phyloP scores from a whole-genome alignment of 768 basidiomycete species.

The Neoboletus magnificus region DNA sequence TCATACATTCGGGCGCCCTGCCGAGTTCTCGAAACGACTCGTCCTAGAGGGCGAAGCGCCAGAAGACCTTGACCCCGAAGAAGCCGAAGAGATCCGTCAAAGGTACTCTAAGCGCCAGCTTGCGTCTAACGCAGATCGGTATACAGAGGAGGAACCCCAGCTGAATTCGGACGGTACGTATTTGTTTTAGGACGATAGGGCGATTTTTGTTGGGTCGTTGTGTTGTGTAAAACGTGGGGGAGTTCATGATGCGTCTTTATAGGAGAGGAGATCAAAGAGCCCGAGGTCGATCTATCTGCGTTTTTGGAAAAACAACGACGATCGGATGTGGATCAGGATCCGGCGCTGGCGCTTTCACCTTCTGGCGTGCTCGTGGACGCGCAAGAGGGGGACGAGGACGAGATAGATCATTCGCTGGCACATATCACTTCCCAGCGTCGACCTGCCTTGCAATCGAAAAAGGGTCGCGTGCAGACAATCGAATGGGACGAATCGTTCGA shows the following conservation, averaged over 20 bases:
- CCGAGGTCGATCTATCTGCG: conserved; percentile 66
- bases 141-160: conserved; percentile 66
- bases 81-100: conserved; percentile 42
- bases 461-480: conserved; percentile 62
- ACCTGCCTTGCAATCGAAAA: conserved; percentile 37
- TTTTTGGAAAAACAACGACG: conserved; percentile 65
- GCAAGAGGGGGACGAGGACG: conserved; percentile 47
- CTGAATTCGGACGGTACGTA: conserved; percentile 64
- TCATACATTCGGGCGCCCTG: conserved; percentile 56
- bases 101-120: conserved; percentile 60
- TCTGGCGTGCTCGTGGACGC: conserved; percentile 8
- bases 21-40: conserved; percentile 61
- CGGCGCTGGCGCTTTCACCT: conserved; percentile 4
- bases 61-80: conserved; percentile 40
- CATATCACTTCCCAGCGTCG: conserved; percentile 42
- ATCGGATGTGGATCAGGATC: conserved; percentile 34
- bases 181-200: background rate
- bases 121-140: conserved; percentile 70
- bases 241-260: background rate
- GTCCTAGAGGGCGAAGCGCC: conserved; percentile 55
- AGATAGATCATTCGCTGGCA: conserved; percentile 55
- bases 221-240: background rate
- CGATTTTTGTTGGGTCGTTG: background rate
- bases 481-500: conserved; percentile 70
- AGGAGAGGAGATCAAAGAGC: conserved; percentile 68